Evolutionary conservation across 2,329 filamentous ascomycete species (phyloP).

Genomic region (Cladosporium halotolerans): DNA sequence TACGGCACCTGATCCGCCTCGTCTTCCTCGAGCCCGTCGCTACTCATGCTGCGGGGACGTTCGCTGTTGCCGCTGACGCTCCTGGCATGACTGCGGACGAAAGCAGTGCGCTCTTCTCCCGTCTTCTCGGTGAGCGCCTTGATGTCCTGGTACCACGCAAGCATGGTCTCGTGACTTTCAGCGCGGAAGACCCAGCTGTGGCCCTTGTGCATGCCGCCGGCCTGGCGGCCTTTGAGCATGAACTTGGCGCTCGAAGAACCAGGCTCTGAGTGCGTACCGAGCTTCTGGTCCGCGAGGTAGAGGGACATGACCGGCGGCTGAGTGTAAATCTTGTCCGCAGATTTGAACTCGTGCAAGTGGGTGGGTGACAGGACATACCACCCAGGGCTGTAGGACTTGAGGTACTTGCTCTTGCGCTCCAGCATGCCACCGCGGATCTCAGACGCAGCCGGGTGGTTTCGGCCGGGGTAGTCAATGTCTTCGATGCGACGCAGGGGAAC

Average conservation of each 20-base stretch:
- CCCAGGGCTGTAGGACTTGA: conserved; percentile 93
- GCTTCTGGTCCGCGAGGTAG: conserved; percentile 88
- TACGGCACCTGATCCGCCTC: conserved; percentile 61
- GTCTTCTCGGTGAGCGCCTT: conserved; percentile 82
- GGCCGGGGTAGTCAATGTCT: conserved; percentile 86
- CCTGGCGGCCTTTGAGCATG: conserved; percentile 92
- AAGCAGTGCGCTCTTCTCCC: conserved; percentile 80
- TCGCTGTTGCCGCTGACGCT: conserved; percentile 62
- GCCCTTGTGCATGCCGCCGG: conserved; percentile 80
- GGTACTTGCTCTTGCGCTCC: conserved; percentile 96
- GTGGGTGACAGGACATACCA: conserved; percentile 97
- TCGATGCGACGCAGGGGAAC: conserved; percentile 71
- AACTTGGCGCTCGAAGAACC: conserved; percentile 92
- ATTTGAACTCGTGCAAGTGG: conserved; percentile 97
- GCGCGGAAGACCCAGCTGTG: conserved; percentile 64
- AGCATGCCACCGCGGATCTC: conserved; percentile 87
- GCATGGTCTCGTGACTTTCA: conserved; percentile 82
- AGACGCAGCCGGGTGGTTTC: conserved; percentile 71
- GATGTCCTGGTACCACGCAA: conserved; percentile 94
- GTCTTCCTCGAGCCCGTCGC: conserved; percentile 73
- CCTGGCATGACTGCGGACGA: conserved; percentile 74
- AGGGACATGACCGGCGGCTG: conserved; percentile 94
- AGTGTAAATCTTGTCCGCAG: conserved; percentile 75
- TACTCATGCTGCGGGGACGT: conserved; percentile 54
- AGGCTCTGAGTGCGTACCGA: conserved; percentile 81